Evolutionary conservation across 176 grass and related monocot species (phyloP).

Genomic region (Neostapfia colusana): DNA sequence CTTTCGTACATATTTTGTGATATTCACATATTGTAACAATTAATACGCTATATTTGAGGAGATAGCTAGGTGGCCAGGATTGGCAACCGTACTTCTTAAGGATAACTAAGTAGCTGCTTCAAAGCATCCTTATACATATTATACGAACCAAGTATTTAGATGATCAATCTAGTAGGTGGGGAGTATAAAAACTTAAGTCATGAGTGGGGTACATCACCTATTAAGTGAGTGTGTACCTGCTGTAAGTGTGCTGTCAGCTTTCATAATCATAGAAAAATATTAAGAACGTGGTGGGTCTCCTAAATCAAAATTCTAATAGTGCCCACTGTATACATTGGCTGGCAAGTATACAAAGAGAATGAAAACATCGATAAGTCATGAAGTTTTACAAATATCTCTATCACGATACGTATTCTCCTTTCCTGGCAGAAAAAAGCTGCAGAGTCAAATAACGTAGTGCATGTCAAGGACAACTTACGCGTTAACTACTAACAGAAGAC

Average conservation of each 20-base stretch:
- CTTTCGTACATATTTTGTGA: not conserved
- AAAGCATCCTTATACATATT: constrained; percentile 15
- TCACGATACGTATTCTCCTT: not conserved
- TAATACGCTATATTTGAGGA: not conserved
- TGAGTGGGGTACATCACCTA: constrained; percentile 33
- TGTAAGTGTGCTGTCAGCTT: constrained; percentile 4
- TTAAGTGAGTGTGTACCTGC: not conserved
- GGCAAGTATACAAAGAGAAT: not conserved
- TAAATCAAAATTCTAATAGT: not conserved
- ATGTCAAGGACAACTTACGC: not conserved
- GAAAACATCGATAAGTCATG: not conserved
- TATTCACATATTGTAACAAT: not conserved
- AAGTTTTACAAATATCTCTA: not conserved
- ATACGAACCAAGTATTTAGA: constrained; percentile 27
- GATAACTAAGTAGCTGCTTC: constrained; percentile 20
- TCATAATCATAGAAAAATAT: not conserved
- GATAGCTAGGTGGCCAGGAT: not conserved
- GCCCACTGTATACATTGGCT: too few relatives aligned
- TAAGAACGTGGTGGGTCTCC: constrained; percentile 12
- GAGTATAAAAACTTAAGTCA: constrained; percentile 23
- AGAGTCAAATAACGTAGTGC: too few relatives aligned
- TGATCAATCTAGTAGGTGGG: constrained; percentile 35
- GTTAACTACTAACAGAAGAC: not conserved
- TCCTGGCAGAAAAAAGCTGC: too few relatives aligned
- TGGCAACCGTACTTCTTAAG: constrained; percentile 18